These are phyloP conservation scores for Barnettozyma hawaiiensis DNA, from an alignment of 1,139 yeast genomes.

Conservation along the genomic window DNA sequence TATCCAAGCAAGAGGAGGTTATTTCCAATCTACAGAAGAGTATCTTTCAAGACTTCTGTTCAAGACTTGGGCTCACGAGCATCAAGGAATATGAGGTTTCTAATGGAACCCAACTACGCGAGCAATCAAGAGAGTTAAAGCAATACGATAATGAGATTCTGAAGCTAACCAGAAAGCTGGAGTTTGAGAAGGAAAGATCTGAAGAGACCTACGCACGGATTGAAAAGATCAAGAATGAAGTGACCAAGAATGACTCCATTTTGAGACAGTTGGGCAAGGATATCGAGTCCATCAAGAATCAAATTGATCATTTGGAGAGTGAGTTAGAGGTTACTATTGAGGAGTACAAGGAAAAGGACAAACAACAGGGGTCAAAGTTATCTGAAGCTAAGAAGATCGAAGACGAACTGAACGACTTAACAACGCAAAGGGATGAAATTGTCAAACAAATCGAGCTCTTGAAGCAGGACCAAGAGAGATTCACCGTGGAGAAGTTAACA, in stretches of 20 bases:
- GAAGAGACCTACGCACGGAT: slow-evolving; percentile 45
- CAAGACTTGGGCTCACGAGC: slow-evolving; percentile 43
- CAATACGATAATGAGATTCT: slow-evolving; percentile 56
- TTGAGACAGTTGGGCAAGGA: slow-evolving; percentile 31
- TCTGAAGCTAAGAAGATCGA: slow-evolving; percentile 25
- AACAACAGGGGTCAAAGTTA: slow-evolving; percentile 21
- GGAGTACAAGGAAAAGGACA: slow-evolving; percentile 33
- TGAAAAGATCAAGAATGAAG: slow-evolving; percentile 33
- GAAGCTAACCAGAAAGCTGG: slow-evolving; percentile 54
- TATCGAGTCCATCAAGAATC: slow-evolving; percentile 33
- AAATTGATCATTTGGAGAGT: slow-evolving; percentile 44
- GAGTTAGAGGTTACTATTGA: slow-evolving; percentile 41
- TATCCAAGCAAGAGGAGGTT: slow-evolving; percentile 28
- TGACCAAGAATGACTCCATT: slow-evolving; percentile 32
- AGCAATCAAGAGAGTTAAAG: slow-evolving; percentile 58
- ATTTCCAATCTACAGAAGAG: slow-evolving; percentile 37
- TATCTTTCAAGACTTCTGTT: slow-evolving; percentile 52
- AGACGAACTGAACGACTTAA: slow-evolving; percentile 19
- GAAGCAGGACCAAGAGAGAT: slow-evolving; percentile 41
- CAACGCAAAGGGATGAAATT: slow-evolving; percentile 20
- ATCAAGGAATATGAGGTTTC: slow-evolving; percentile 63
- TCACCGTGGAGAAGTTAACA: slow-evolving; percentile 53
- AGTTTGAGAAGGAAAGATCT: slow-evolving; percentile 51
- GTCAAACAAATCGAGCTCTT: slow-evolving; percentile 26
- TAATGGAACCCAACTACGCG: slow-evolving; percentile 58